These are phyloP conservation scores for Escallonia herrerae DNA, from an alignment of 129 eudicot species.

Conservation along the genomic window DNA sequence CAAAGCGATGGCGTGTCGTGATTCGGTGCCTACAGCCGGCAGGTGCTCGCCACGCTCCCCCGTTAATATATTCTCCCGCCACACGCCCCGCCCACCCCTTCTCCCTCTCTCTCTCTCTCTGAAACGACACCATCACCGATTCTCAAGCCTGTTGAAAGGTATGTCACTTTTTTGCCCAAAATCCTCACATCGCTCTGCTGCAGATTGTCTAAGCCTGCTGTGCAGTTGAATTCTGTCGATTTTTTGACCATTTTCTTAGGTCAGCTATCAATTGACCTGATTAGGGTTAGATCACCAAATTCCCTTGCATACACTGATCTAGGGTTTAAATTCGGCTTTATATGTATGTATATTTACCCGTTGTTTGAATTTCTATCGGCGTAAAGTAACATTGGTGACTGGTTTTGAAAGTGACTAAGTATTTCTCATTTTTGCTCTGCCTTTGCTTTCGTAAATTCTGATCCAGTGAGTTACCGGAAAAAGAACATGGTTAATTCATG, in stretches of 20 bases:
- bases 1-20: not conserved
- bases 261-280: constrained; percentile 4
- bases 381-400: not conserved
- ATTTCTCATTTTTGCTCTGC: not conserved
- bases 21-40: not conserved
- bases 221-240: not conserved
- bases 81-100: constrained; percentile 14
- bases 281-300: not conserved
- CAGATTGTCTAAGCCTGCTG: not conserved
- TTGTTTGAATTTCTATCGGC: not conserved
- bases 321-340: not conserved
- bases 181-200: not conserved
- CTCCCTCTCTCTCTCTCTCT: not conserved
- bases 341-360: not conserved
- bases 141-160: not conserved
- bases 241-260: constrained; percentile 1
- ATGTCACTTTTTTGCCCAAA: not conserved
- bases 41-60: constrained; percentile 15
- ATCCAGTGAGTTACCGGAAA: too few species aligned
- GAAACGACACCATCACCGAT: not conserved
- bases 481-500: too few species aligned
- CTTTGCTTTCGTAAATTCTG: too few species aligned
- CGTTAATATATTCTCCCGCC: not conserved
- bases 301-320: not conserved
- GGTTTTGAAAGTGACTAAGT: not conserved